Percentiles rank a stretch among this genome's conserved stretches.
Evolutionary conservation across 768 basidiomycete species (phyloP).

Genomic region (Lactarius tabidus): DNA sequence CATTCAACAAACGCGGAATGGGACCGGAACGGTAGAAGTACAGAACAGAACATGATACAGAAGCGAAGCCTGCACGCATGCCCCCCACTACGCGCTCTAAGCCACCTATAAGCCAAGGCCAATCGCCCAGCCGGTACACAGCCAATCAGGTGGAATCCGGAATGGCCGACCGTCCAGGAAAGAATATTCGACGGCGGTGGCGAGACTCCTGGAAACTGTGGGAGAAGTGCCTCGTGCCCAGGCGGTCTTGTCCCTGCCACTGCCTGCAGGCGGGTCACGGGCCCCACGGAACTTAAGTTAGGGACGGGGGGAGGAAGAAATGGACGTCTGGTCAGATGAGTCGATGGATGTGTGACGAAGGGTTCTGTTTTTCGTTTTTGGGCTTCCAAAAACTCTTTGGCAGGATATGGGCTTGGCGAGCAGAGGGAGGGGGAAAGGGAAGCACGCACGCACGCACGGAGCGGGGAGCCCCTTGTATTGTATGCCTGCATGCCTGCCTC

Average conservation of each 20-base stretch:
- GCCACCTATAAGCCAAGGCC: background rate
- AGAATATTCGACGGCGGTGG: constrained; percentile 2
- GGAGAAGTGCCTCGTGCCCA: constrained; percentile 12
- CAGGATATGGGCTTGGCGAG: background rate
- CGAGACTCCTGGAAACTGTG: no score
- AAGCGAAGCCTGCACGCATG: background rate
- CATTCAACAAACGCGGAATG: constrained; percentile 7
- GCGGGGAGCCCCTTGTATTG: background rate
- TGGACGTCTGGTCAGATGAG: background rate
- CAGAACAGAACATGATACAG: background rate
- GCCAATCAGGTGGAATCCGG: background rate
- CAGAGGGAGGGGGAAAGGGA: background rate
- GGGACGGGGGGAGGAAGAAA: background rate
- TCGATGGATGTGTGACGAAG: no score
- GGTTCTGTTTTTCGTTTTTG: background rate
- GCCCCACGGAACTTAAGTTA: background rate
- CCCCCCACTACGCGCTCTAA: no score
- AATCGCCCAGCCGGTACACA: background rate
- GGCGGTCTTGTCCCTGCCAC: constrained; percentile 1
- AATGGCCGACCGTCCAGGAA: background rate
- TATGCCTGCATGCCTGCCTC: background rate
- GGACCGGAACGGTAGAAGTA: constrained; percentile 15
- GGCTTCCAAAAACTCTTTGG: background rate
- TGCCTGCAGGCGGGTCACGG: constrained; percentile 20
- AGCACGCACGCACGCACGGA: no score